Percentiles rank a stretch among this genome's conserved stretches.
Evolutionary conservation across 2,329 filamentous ascomycete species (phyloP).

Genomic region (Neofusicoccum laricinum): DNA sequence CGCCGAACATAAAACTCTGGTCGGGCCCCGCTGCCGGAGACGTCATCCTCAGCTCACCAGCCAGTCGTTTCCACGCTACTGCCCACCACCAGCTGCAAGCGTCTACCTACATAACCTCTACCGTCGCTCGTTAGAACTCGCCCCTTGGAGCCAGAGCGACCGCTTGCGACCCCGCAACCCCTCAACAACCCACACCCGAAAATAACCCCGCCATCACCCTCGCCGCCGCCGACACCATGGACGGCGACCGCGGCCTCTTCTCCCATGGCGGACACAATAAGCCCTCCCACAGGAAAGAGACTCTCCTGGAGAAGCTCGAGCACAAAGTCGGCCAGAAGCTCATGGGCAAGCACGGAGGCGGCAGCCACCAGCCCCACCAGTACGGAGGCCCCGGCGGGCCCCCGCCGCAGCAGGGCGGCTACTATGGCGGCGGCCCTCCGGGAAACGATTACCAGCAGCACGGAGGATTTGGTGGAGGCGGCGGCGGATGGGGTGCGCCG

Average conservation of each 20-base stretch:
- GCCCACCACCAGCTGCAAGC: background rate
- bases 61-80: background rate
- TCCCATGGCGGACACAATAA: slow-evolving; percentile 1
- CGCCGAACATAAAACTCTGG: background rate
- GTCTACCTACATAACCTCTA: background rate
- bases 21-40: background rate
- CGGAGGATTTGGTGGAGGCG: background rate
- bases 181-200: background rate
- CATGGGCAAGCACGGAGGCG: background rate
- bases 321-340: slow-evolving; percentile 11
- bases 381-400: background rate
- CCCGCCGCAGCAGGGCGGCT: slow-evolving; percentile 1
- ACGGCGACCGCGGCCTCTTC: slow-evolving; percentile 6
- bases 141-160: background rate
- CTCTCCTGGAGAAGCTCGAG: slow-evolving; percentile 12
- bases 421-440: background rate
- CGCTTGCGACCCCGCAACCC: background rate
- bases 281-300: slow-evolving; percentile 3
- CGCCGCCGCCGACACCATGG: background rate
- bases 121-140: background rate
- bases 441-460: background rate
- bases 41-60: background rate
- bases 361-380: background rate
- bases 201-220: background rate
- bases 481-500: background rate